phyloP scores from a whole-genome alignment of 495 filamentous ascomycete species.

The Lasiosphaeria miniovina region DNA sequence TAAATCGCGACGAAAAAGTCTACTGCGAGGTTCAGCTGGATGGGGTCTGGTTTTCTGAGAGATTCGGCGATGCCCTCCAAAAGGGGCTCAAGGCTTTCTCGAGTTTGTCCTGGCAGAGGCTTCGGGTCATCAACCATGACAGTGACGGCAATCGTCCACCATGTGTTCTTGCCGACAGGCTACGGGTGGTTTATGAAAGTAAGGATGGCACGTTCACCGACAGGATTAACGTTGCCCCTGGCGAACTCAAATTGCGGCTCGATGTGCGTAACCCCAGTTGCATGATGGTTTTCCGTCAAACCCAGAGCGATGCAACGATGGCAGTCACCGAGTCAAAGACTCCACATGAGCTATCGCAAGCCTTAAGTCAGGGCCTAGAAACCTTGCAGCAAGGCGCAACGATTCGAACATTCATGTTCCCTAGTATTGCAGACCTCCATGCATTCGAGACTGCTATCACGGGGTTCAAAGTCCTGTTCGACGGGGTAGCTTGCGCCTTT shows the following conservation, averaged over 20 bases:
- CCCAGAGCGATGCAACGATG: constrained; percentile 65
- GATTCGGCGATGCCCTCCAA: constrained; percentile 37
- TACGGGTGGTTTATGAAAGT: constrained; percentile 65
- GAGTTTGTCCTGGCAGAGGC: constrained; percentile 44
- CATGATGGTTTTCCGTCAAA: constrained; percentile 60
- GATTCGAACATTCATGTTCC: constrained; percentile 54
- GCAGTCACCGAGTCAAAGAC: constrained; percentile 63
- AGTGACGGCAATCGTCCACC: constrained; percentile 42
- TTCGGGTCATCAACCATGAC: constrained; percentile 56
- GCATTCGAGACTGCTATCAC: constrained; percentile 73
- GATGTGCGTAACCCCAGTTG: constrained; percentile 58
- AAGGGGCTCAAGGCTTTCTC: constrained; percentile 45
- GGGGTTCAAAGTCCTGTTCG: constrained; percentile 71
- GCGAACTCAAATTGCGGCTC: constrained; percentile 63
- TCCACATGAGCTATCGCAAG: constrained; percentile 52
- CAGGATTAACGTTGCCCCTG: constrained; percentile 71
- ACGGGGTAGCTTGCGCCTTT: constrained; percentile 68
- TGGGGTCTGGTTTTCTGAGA: constrained; percentile 61
- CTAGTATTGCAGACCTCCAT: constrained; percentile 61
- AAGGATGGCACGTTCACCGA: constrained; percentile 70
- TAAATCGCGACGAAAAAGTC: constrained; percentile 58
- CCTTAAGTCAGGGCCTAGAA: constrained; percentile 53
- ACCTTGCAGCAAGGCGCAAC: constrained; percentile 37
- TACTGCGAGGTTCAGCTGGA: constrained; percentile 60
- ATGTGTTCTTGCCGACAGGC: constrained; percentile 65